Evolutionary conservation across 768 basidiomycete genomes (phyloP).

Genomic region (Mrakia hoshinonis): DNA sequence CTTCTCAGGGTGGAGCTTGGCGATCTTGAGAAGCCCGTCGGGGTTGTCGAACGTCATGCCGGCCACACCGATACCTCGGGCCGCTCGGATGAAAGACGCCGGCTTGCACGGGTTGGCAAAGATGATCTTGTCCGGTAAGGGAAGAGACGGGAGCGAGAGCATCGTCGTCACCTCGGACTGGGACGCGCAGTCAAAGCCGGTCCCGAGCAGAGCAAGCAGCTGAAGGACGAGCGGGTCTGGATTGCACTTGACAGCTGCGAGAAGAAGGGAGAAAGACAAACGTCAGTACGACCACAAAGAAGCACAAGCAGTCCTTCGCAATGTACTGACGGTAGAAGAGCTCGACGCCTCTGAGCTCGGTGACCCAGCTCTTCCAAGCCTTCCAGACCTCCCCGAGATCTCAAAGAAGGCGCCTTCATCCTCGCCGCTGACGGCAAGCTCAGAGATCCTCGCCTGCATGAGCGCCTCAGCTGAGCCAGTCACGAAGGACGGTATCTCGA

Average conservation of each 20-base stretch:
- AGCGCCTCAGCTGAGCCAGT: slow-evolving; percentile 14
- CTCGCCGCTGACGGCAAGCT: not conserved
- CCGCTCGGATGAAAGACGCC: slow-evolving; percentile 77
- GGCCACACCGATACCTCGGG: slow-evolving; percentile 68
- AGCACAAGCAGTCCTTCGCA: slow-evolving; percentile 30
- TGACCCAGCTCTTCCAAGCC: slow-evolving; percentile 75
- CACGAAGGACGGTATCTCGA: slow-evolving; percentile 12
- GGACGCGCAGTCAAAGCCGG: slow-evolving; percentile 96
- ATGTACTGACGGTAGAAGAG: slow-evolving; percentile 71
- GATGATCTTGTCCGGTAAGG: slow-evolving; percentile 74
- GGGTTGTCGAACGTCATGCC: slow-evolving; percentile 98
- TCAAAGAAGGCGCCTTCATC: slow-evolving; percentile 91
- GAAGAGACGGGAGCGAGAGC: slow-evolving; percentile 51
- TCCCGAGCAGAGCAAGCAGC: slow-evolving; percentile 76
- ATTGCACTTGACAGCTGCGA: slow-evolving; percentile 88
- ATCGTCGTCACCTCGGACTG: slow-evolving; percentile 82
- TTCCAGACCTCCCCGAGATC: slow-evolving; percentile 80
- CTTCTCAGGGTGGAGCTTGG: slow-evolving; percentile 66
- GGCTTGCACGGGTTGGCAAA: slow-evolving; percentile 99
- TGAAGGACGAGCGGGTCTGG: slow-evolving; percentile 91
- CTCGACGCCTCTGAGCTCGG: slow-evolving; percentile 69
- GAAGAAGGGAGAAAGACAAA: slow-evolving; percentile 18
- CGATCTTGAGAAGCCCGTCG: slow-evolving; percentile 90
- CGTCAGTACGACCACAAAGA: slow-evolving; percentile 47
- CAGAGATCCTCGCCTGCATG: slow-evolving; percentile 23